Conservation (phyloP, 768 basidiomycete genomes). For the Collybia mongolica region DNA sequence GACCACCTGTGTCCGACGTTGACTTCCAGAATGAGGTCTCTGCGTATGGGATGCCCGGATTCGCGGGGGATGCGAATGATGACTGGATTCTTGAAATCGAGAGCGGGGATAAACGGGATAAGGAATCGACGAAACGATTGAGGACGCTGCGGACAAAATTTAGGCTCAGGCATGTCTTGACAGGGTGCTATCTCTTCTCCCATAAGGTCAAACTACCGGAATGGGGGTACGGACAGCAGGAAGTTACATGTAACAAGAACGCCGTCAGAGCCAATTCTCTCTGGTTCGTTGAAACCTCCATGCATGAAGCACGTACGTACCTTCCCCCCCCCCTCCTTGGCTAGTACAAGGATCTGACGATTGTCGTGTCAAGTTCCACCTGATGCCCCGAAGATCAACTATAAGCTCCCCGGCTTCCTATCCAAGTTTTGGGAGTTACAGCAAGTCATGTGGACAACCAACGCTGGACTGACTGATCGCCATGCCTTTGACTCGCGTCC, state of each 20-base stretch:
- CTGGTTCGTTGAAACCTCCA: constrained; percentile 91
- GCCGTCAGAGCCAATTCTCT: constrained; percentile 85
- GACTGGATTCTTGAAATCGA: constrained; percentile 92
- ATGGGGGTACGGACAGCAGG: constrained; percentile 98
- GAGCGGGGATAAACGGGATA: constrained; percentile 60
- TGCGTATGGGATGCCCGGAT: constrained; percentile 86
- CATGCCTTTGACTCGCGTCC: constrained; percentile 97
- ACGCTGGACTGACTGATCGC: constrained; percentile 92
- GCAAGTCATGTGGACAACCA: constrained; percentile 95
- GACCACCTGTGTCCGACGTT: constrained; percentile 94
- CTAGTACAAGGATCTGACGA: neutral
- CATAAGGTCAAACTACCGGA: constrained; percentile 98
- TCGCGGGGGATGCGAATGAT: constrained; percentile 88
- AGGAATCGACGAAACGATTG: constrained; percentile 66
- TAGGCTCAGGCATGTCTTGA: constrained; percentile 77
- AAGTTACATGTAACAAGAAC: constrained; percentile 99
- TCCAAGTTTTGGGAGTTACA: constrained; percentile 91
- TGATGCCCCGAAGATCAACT: constrained; percentile 83
- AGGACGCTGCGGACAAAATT: constrained; percentile 82
- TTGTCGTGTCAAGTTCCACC: constrained; percentile 51
- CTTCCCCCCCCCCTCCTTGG: constrained; percentile 2
- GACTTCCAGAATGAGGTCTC: constrained; percentile 99
- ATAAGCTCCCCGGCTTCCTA: constrained; percentile 85
- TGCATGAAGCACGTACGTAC: constrained; percentile 64
- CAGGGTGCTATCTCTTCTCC: constrained; percentile 95